Evolutionary conservation across 257 asterid genomes (phyloP).

Genomic region (Salvia hispanica): DNA sequence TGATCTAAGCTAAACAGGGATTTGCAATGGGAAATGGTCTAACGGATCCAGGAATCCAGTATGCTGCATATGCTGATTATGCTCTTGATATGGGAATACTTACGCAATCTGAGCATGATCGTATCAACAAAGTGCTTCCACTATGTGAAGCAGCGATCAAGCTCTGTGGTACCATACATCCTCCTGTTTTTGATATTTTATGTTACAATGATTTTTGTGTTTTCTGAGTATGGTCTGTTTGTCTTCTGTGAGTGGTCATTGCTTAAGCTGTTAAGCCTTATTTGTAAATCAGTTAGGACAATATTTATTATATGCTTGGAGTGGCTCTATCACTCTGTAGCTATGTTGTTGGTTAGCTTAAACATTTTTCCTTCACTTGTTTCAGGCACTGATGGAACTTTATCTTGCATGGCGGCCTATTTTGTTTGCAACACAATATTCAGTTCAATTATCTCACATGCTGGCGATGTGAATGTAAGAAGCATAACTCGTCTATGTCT

Average conservation of each 20-base stretch:
- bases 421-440: conserved; percentile 73
- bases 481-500: conserved; percentile 21
- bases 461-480: conserved; percentile 78
- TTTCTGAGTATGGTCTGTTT: neutral
- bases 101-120: conserved; percentile 65
- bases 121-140: conserved; percentile 79
- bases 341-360: conserved; percentile 29
- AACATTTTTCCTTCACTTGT: conserved; percentile 24
- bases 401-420: conserved; percentile 87
- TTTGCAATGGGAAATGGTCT: conserved; percentile 96
- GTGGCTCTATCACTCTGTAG: conserved; percentile 21
- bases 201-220: neutral
- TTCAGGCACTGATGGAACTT: conserved; percentile 84
- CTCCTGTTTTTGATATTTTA: conserved; percentile 16
- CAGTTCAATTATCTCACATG: conserved; percentile 57
- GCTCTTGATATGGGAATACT: conserved; percentile 84
- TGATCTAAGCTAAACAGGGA: conserved; percentile 56
- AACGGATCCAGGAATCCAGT: conserved; percentile 90
- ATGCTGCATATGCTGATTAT: conserved; percentile 88
- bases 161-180: conserved; percentile 68
- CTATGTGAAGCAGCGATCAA: conserved; percentile 75
- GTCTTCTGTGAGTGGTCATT: conserved; percentile 7
- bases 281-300: conserved; percentile 1
- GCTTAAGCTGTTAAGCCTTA: conserved; percentile 14
- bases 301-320: conserved; percentile 12